These are phyloP conservation scores for Acmispon strigosus DNA, from an alignment of 306 rosid genomes.

Conservation along the genomic window DNA sequence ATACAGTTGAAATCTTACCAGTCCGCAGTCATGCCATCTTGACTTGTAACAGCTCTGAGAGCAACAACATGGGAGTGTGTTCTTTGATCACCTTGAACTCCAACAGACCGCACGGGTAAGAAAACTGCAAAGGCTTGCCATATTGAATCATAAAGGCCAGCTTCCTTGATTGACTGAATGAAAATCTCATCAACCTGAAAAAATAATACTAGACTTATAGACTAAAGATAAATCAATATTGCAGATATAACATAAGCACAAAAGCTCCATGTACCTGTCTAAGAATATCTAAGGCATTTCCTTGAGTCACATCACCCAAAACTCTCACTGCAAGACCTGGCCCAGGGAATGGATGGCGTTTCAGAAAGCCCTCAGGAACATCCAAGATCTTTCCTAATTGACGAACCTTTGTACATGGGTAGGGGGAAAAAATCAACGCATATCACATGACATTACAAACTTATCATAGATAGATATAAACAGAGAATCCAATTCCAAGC, in stretches of 20 bases:
- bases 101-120: slow-evolving; percentile 83
- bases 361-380: slow-evolving; percentile 75
- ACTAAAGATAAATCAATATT: background rate
- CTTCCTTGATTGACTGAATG: slow-evolving; percentile 83
- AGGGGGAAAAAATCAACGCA: background rate
- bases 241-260: background rate
- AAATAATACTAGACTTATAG: background rate
- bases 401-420: slow-evolving; percentile 53
- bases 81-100: slow-evolving; percentile 95
- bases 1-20: slow-evolving; percentile 52
- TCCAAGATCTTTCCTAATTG: slow-evolving; percentile 69
- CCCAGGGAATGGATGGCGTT: slow-evolving; percentile 96
- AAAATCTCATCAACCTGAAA: slow-evolving; percentile 92
- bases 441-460: background rate
- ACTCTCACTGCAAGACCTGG: slow-evolving; percentile 97
- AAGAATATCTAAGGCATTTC: slow-evolving; percentile 73
- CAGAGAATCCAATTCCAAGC: background rate
- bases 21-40: slow-evolving; percentile 98
- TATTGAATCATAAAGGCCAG: slow-evolving; percentile 85
- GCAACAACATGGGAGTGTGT: slow-evolving; percentile 96
- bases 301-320: slow-evolving; percentile 82
- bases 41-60: slow-evolving; percentile 95
- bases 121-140: slow-evolving; percentile 99
- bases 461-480: background rate
- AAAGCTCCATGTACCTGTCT: slow-evolving; percentile 51